Evolutionary conservation across 2,329 filamentous ascomycete species (phyloP).

Genomic region (Alternaria metachromatica): DNA sequence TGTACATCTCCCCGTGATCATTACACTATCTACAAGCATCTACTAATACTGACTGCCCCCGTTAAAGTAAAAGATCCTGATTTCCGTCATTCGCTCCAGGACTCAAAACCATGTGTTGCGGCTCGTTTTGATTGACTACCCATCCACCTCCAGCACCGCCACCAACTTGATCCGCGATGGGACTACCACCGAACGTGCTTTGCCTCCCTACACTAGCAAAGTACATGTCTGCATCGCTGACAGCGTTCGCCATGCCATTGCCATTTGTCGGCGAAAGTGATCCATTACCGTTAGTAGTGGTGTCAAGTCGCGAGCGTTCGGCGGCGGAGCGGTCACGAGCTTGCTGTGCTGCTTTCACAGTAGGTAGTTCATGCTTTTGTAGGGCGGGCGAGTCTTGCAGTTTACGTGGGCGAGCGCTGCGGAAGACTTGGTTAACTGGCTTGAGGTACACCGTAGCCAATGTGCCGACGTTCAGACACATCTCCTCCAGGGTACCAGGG

Average conservation of each 20-base stretch:
- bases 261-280: conserved; percentile 30
- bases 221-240: conserved; percentile 87
- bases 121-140: conserved; percentile 47
- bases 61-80: conserved; percentile 40
- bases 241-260: conserved; percentile 69
- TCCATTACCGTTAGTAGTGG: conserved; percentile 35
- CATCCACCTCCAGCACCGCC: conserved; percentile 37
- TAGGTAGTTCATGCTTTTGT: conserved; percentile 72
- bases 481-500: conserved; percentile 88
- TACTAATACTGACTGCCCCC: background rate
- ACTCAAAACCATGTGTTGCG: conserved; percentile 39
- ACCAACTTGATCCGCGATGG: conserved; percentile 38
- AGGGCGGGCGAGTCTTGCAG: conserved; percentile 85
- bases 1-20: background rate
- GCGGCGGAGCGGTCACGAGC: conserved; percentile 42
- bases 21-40: conserved; percentile 1
- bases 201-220: conserved; percentile 68
- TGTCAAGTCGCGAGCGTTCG: conserved; percentile 40
- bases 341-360: conserved; percentile 56
- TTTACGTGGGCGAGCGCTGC: conserved; percentile 79
- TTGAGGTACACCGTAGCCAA: conserved; percentile 97
- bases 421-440: conserved; percentile 95
- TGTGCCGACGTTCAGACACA: conserved; percentile 95
- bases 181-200: conserved; percentile 45
- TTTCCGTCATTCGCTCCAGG: conserved; percentile 37